Evolutionary conservation across 1,284 basidiomycete genomes (phyloP), one percentile per base, ranked within the genome.

Genomic region (Sanghuangporus baumii): DNA sequence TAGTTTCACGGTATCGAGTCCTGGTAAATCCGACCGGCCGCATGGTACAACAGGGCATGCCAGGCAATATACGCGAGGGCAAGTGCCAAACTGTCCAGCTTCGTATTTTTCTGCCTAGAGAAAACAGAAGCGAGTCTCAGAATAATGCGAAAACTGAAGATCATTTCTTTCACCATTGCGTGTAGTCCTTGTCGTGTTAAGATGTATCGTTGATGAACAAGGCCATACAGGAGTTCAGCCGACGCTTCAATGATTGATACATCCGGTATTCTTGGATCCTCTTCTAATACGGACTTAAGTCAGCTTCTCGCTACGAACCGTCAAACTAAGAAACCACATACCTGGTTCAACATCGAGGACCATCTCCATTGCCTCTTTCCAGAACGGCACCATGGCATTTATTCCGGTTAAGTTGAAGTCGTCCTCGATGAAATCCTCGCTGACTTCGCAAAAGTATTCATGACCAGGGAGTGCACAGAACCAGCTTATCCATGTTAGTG

Each of bases 351-450:
- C 96, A 76, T 99, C 97, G 65, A 99, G 78, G n/a, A 99, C 95
- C 97, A 99, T 99, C 79, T 99, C 97, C 86, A 99, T 89, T 34
- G 97, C 97, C 75, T 99, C 97, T 76, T 98, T 96, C 94, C 97
- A 99, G 74, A 99, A 99, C 8, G 97, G 90, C 37, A 99, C 96
- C 82, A 98, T 89, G 18, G 87, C 84, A 73, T 95, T 96, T 67
- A 99, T 78, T 1, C 97, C 97, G 0, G 97, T 99, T 60, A 99
- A 80, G 78, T 99, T 99, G 79, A 99, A 99, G 74, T 99, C 97
- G 76, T 99, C 97, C 74, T 99, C 97, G 74, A 99, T 99, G 75
- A 98, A 99, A 72, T 99, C 96, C 73, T 99, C 96, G 60, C 91
- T 88, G 20, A 98, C 95, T 77, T 96, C 94, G 75, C 93, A 96